Base-by-base conservation (phyloP, 306 rosid genomes). In the Medicago lupulina region DNA sequence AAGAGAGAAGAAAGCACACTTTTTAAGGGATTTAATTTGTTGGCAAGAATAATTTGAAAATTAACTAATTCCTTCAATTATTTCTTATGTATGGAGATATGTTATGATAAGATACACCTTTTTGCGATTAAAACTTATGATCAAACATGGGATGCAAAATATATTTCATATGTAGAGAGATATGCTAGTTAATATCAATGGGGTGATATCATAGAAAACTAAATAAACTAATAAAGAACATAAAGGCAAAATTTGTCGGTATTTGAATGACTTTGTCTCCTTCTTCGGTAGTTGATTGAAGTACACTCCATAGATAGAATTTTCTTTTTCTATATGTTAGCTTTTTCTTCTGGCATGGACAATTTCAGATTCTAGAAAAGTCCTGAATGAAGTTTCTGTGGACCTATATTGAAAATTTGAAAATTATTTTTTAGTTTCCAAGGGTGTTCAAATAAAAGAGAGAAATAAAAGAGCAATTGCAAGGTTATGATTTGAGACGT, bases 211-310 rank as follows among this genome's bases (percentile, higher is more conserved):
- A 75, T 38, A 69, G 34, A 76, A 76, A 70, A 53, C 7, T 39
- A 47, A 65, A 57, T 66, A 60, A 13, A 60, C 18, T 13, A 60
- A 13, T 2, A 41, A 67, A 39, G 7, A 5, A 50, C 71, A 38
- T 19, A 84, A 84, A 76, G 84, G 80, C 54, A 34, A 68, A 67
- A 7, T 41, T 76, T 84, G 84, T 72, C 80, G 0, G 15, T 80
- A 73, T 77, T 4, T 46, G 63, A 68, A 50, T 25, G 77, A 78
- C 39, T 41, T 0, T 60, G 71, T 65, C 74, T 49, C 62, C 44
- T 23, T 65, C 67, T 41, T 41, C 76, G 65, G 43, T 47, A 44
- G 14, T 65, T 54, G 41, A 38, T 54, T 6, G 25, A 41, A 63
- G 43, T 51, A 64, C 15, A 57, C 71, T 10, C 74, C 0, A 11